A percentile compares a stretch with the other conserved stretches of the same genome.
Evolutionary conservation across 116 monocot genomes (phyloP).

Genomic region (Iris pallida): DNA sequence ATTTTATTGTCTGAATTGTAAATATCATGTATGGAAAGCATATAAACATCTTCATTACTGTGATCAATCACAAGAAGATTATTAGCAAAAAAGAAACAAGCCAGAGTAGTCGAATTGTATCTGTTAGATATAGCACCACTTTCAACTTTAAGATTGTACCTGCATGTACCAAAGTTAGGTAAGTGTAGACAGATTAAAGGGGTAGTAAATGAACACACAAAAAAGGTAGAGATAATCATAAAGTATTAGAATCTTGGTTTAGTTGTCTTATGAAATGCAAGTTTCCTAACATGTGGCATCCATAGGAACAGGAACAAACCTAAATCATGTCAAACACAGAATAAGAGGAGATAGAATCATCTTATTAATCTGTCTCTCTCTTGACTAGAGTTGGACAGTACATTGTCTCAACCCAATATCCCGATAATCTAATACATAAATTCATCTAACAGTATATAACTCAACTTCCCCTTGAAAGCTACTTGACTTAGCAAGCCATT

Average conservation of each 20-base stretch:
- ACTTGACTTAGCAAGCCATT: too few species aligned
- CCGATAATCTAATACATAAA: too few species aligned
- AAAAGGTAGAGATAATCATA: not conserved
- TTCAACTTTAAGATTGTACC: constrained; percentile 91
- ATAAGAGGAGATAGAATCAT: too few species aligned
- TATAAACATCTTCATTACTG: constrained; percentile 70
- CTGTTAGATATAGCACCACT: constrained; percentile 77
- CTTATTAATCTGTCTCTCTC: too few species aligned
- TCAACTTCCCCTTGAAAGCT: too few species aligned
- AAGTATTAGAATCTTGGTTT: not conserved
- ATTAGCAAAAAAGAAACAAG: constrained; percentile 94
- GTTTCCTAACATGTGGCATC: too few species aligned
- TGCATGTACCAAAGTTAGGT: constrained; percentile 14
- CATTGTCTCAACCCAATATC: too few species aligned
- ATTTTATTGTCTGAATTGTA: constrained; percentile 7
- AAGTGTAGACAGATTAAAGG: not conserved
- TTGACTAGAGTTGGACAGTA: too few species aligned
- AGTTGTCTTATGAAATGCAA: not conserved
- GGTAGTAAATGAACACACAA: not conserved
- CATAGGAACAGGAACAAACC: too few species aligned
- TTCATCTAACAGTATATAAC: too few species aligned
- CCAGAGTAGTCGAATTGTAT: constrained; percentile 64
- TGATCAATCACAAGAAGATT: constrained; percentile 80
- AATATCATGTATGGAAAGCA: constrained; percentile 48
- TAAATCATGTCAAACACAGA: too few species aligned